A percentile compares a stretch with the other conserved stretches of the same genome.
phyloP scores from a whole-genome alignment of 257 asterid genomes.

The Avicennia marina region DNA sequence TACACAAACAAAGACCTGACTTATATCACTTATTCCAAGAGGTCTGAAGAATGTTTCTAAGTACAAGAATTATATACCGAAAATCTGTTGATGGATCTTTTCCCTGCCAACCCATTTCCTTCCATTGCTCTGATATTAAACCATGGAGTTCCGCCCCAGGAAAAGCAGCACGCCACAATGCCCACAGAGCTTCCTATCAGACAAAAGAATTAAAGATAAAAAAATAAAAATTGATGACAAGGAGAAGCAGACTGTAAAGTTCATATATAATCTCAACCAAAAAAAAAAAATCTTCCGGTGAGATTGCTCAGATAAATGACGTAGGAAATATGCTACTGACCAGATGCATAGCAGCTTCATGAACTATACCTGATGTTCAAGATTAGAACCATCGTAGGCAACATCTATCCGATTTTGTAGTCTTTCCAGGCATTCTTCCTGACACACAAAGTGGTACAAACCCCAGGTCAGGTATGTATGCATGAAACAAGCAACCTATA shows the following conservation, averaged over 20 bases:
- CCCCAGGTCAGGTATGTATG: slow-evolving; percentile 28
- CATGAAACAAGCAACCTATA: slow-evolving; percentile 12
- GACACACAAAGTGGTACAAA: slow-evolving; percentile 13
- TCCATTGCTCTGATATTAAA: slow-evolving; percentile 97
- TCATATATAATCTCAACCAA: too few species aligned
- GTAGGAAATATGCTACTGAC: background rate
- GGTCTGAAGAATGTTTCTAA: slow-evolving; percentile 8
- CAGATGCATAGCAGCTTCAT: slow-evolving; percentile 10
- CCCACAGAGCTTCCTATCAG: slow-evolving; percentile 71
- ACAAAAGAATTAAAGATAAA: slow-evolving; percentile 2
- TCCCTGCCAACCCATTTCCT: slow-evolving; percentile 99
- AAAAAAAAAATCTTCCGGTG: background rate
- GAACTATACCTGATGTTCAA: slow-evolving; percentile 80
- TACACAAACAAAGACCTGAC: background rate
- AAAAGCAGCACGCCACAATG: slow-evolving; percentile 86
- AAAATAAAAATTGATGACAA: background rate
- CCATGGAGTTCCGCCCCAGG: slow-evolving; percentile 75
- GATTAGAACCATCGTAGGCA: slow-evolving; percentile 69
- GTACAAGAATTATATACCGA: slow-evolving; percentile 42
- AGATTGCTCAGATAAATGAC: background rate
- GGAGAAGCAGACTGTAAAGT: too few species aligned
- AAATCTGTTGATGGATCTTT: slow-evolving; percentile 99
- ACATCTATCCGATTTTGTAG: slow-evolving; percentile 82
- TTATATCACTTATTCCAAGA: slow-evolving; percentile 13
- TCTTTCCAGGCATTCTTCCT: slow-evolving; percentile 90